Percentiles rank a stretch among this genome's conserved stretches.
phyloP scores from a whole-genome alignment of 1,284 basidiomycete species.

The Tilletia walkeri region DNA sequence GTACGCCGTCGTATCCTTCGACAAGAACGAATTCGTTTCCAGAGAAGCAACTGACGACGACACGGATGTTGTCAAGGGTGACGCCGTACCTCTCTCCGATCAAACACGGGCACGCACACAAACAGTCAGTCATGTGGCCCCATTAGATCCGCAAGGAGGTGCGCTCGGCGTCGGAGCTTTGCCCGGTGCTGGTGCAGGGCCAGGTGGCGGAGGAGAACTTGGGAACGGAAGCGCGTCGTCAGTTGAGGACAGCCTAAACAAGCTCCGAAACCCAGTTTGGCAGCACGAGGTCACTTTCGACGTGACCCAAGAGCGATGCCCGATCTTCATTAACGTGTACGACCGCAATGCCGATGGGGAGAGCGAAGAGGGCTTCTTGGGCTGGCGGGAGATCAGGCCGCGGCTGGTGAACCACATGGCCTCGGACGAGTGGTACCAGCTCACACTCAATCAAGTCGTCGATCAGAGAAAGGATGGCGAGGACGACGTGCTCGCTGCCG shows the following conservation, averaged over 20 bases:
- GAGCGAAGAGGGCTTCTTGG: conserved; percentile 76
- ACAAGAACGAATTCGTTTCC: conserved; percentile 97
- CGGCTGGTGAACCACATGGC: conserved; percentile 83
- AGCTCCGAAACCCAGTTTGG: conserved; percentile 87
- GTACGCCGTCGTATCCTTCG: conserved; percentile 96
- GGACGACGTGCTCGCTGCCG: conserved; percentile 25
- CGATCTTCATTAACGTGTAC: conserved; percentile 85
- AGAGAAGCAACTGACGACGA: conserved; percentile 80
- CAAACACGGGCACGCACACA: conserved; percentile 62
- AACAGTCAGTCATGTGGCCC: conserved; percentile 23
- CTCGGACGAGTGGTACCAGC: conserved; percentile 98
- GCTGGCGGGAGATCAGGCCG: conserved; percentile 86
- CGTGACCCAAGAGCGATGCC: conserved; percentile 85
- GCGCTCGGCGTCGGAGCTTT: neutral
- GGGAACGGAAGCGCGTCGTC: neutral
- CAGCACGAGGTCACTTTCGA: conserved; percentile 93
- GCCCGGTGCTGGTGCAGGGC: neutral
- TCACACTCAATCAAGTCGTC: conserved; percentile 50
- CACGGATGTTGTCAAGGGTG: conserved; percentile 82
- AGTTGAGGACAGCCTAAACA: conserved; percentile 16
- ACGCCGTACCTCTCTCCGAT: conserved; percentile 66
- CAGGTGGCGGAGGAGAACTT: neutral
- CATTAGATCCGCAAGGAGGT: neutral
- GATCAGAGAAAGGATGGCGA: conserved; percentile 19
- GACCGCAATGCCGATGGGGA: conserved; percentile 72